These are phyloP conservation scores for Fusarium coffeatum DNA, from an alignment of 2,329 filamentous ascomycete species.

Conservation along the genomic window DNA sequence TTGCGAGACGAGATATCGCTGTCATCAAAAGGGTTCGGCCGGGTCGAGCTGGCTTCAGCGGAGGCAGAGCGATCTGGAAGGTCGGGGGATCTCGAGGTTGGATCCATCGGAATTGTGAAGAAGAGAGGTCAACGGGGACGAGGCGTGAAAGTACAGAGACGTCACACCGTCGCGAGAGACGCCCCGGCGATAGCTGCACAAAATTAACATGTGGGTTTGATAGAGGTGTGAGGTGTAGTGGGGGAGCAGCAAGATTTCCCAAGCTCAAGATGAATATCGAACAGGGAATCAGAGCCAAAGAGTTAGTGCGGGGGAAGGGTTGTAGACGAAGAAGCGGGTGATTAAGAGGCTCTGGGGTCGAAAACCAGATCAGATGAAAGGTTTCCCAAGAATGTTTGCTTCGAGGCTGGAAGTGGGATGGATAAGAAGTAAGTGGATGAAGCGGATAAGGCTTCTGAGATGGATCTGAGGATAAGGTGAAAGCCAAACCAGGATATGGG, in stretches of 20 bases:
- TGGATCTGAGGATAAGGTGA: constrained; percentile 38
- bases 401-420: constrained; percentile 38
- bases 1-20: constrained; percentile 67
- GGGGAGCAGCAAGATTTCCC: constrained; percentile 33
- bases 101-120: constrained; percentile 65
- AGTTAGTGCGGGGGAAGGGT: constrained; percentile 3
- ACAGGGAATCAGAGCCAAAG: constrained; percentile 30
- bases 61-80: constrained; percentile 69
- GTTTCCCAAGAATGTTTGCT: constrained; percentile 32
- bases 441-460: constrained; percentile 36
- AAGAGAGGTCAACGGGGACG: constrained; percentile 49
- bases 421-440: constrained; percentile 39
- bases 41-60: constrained; percentile 71
- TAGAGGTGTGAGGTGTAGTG: constrained; percentile 40
- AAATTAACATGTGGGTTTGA: constrained; percentile 68
- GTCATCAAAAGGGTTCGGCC: constrained; percentile 74
- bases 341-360: constrained; percentile 21
- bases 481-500: constrained; percentile 34
- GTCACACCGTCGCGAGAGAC: constrained; percentile 65
- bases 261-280: constrained; percentile 22
- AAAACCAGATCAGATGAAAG: constrained; percentile 22
- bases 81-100: constrained; percentile 61
- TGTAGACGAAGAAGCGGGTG: constrained; percentile 23
- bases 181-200: constrained; percentile 64
- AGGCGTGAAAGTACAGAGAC: constrained; percentile 60